Evolutionary conservation across 164 flowering plant genomes (phyloP).

Genomic region (Nymphaea thermarum): DNA sequence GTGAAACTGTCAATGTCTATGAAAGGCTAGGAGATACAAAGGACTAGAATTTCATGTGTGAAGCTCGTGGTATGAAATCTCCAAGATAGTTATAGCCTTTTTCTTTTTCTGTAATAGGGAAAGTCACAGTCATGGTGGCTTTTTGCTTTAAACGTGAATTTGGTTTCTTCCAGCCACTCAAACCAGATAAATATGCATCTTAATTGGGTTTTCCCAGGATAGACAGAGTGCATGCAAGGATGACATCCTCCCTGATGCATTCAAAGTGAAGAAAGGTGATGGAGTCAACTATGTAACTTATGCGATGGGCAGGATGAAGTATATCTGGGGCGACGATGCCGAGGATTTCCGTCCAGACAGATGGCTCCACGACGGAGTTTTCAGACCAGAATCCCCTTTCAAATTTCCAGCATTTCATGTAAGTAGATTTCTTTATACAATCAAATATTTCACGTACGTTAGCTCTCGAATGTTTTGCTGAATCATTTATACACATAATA

Average conservation of each 20-base stretch:
- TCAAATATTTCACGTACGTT: neutral
- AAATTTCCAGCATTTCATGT: constrained; percentile 68
- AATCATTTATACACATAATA: no score
- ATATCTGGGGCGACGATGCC: constrained; percentile 74
- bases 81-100: no score
- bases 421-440: constrained; percentile 4
- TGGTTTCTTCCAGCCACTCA: neutral
- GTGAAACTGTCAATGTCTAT: no score
- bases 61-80: no score
- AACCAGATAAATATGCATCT: neutral
- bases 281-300: constrained; percentile 41
- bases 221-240: constrained; percentile 38
- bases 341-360: constrained; percentile 54
- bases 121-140: neutral
- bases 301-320: constrained; percentile 72
- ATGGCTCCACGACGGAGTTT: constrained; percentile 55
- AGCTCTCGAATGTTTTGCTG: neutral
- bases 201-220: constrained; percentile 29
- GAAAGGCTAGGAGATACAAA: no score
- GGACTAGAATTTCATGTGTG: no score
- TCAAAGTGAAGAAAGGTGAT: constrained; percentile 48
- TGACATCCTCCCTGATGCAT: constrained; percentile 72
- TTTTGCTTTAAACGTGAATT: neutral
- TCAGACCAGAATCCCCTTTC: constrained; percentile 57
- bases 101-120: neutral